Base-by-base conservation (phyloP, 2,329 filamentous ascomycete species). In the Fusarium sp. region DNA sequence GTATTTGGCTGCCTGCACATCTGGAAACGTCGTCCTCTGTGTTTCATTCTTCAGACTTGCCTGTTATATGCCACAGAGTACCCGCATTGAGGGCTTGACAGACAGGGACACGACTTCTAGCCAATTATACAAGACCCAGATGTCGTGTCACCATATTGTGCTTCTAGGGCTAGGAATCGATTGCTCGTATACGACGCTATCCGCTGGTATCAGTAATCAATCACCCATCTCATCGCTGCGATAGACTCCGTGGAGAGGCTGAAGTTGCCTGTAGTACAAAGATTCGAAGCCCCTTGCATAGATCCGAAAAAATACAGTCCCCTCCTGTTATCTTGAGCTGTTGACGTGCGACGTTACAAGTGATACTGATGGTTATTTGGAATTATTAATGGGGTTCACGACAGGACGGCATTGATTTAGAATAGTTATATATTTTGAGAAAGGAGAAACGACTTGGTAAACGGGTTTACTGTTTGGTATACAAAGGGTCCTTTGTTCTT, bases 401-500 rank as follows among this genome's bases (percentile, higher is more conserved):
- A 38, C 10, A n/a, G 2, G 5, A n/a, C 23, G 6, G 19, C 18
- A 12, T 10, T 6, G 7, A 51, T n/a, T 3, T 18, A 7, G 1
- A n/a, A 7, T 25, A 5, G 0, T 9, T 4, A 0, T 0, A 51
- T 25, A 35, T 19, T 5, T 21, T 16, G 6, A 11, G 6, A 21
- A 51, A 51, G 18, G 2, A 15, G 0, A 2, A 16, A 15, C 19
- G 12, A 16, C 6, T 1, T 21, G 7, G 25, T 25, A 3, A 25
- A 21, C 2, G 31, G 21, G n/a, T 11, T 51, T 19, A 11, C n/a
- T 35, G 18, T 25, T 35, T 35, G 31, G 15, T 12, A 29, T n/a
- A 31, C 29, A 15, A 35, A 51, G 1, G 9, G 10, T 2, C 9
- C 27, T 33, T 33, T 29, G 18, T 31, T 37, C 56, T 31, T 7